Evolutionary conservation across 164 flowering plant genomes (phyloP).

Genomic region (Umbilicus rupestris): DNA sequence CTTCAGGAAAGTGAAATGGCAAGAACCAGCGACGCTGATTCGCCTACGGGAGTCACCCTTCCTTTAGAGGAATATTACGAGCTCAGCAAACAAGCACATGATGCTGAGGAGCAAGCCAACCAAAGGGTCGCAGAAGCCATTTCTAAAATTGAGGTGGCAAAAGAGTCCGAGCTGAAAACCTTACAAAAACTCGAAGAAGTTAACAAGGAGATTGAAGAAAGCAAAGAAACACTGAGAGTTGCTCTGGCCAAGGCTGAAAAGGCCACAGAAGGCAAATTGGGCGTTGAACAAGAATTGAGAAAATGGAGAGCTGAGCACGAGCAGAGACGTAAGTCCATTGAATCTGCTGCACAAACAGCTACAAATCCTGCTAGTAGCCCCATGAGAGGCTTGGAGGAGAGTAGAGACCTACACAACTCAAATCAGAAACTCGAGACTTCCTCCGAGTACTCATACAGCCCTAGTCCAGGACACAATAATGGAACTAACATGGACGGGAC

Average conservation of each 20-base stretch:
- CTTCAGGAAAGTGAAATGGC: conserved; percentile 1
- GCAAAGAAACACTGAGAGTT: neutral
- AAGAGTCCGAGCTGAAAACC: conserved; percentile 5
- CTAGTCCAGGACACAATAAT: conserved; percentile 4
- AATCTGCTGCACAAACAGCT: neutral
- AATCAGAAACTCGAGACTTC: neutral
- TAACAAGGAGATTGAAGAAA: neutral
- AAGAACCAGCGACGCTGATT: conserved; percentile 1
- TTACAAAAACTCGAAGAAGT: conserved; percentile 3
- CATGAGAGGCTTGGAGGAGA: neutral
- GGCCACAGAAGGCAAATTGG: neutral
- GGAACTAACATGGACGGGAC: neutral
- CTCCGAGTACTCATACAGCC: too few species aligned
- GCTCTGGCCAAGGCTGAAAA: neutral
- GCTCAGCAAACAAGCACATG: conserved; percentile 9
- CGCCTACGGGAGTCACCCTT: neutral
- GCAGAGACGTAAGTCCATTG: conserved; percentile 1
- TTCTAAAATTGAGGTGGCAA: conserved; percentile 6
- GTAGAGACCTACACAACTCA: too few species aligned
- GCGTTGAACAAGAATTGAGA: conserved; percentile 9
- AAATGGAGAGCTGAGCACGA: conserved; percentile 4
- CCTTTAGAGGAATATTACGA: conserved; percentile 7
- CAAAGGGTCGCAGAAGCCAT: conserved; percentile 2
- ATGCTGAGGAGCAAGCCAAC: conserved; percentile 10
- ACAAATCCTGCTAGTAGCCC: neutral